These are phyloP conservation scores for Oehlia diaphana DNA, from an alignment of 192 early-diverging fungal species.

Conservation along the genomic window DNA sequence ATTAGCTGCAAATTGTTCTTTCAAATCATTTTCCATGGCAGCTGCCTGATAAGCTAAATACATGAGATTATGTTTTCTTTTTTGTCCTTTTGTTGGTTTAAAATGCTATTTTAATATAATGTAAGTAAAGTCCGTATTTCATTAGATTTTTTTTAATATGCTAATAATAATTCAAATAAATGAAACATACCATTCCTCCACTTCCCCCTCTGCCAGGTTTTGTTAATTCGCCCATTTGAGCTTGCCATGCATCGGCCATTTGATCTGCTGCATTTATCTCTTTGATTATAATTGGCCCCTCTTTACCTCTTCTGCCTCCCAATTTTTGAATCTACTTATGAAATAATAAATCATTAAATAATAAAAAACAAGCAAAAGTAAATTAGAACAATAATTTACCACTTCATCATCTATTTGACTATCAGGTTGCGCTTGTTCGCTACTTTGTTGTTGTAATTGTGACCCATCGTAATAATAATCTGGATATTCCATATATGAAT, in stretches of 20 bases:
- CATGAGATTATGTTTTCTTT: slow-evolving; percentile 78
- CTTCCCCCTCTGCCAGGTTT: slow-evolving; percentile 6
- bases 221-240: slow-evolving; percentile 19
- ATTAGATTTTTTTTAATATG: background rate
- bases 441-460: background rate
- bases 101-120: slow-evolving; percentile 38
- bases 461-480: slow-evolving; percentile 11
- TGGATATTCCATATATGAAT: background rate
- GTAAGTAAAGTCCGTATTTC: background rate
- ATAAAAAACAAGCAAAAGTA: background rate
- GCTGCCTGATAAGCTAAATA: slow-evolving; percentile 74
- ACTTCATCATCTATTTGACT: slow-evolving; percentile 16
- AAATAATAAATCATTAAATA: background rate
- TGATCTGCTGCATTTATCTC: slow-evolving; percentile 27
- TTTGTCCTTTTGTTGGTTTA: slow-evolving; percentile 58
- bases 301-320: slow-evolving; percentile 20
- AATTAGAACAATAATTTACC: background rate
- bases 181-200: background rate
- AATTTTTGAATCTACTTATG: slow-evolving; percentile 12
- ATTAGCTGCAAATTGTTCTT: slow-evolving; percentile 61
- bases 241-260: slow-evolving; percentile 26
- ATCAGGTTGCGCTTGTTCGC: slow-evolving; percentile 6
- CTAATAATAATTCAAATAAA: background rate
- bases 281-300: slow-evolving; percentile 27
- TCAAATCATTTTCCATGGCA: slow-evolving; percentile 60